These are phyloP conservation scores for Ananas comosus DNA, from an alignment of 176 grass and related monocot species.

Conservation along the genomic window DNA sequence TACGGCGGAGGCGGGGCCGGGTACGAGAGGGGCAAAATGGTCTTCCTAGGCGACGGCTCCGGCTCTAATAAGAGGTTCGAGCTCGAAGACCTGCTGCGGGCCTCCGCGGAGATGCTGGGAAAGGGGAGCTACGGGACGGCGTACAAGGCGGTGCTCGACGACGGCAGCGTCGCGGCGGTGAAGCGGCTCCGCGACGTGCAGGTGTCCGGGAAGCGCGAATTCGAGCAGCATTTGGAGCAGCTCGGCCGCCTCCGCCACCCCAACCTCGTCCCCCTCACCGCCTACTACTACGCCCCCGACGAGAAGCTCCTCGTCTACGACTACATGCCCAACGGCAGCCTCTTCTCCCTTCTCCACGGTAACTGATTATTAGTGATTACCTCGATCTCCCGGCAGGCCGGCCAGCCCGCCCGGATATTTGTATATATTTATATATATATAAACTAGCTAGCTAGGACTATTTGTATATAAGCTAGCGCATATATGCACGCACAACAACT, in stretches of 20 bases:
- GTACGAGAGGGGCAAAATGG: constrained; percentile 79
- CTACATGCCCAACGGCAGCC: constrained; percentile 93
- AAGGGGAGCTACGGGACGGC: constrained; percentile 81
- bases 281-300: constrained; percentile 91
- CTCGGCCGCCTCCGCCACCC: constrained; percentile 63
- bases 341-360: constrained; percentile 83
- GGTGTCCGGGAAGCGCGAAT: constrained; percentile 52
- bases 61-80: constrained; percentile 49
- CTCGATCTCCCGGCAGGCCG: background rate
- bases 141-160: constrained; percentile 85
- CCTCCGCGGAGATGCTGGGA: constrained; percentile 95
- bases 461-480: accelerated
- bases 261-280: constrained; percentile 61
- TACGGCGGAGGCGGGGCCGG: constrained; percentile 39
- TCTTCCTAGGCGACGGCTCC: constrained; percentile 49
- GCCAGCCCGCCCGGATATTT: too few species aligned
- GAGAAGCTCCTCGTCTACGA: constrained; percentile 98
- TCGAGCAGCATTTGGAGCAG: constrained; percentile 82
- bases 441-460: too few species aligned
- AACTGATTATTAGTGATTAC: constrained; percentile 3
- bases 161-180: constrained; percentile 69
- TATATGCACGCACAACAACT: background rate
- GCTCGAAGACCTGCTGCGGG: constrained; percentile 83
- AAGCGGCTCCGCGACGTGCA: constrained; percentile 73
- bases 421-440: too few species aligned